Conservation (phyloP, 2,329 filamentous ascomycete genomes). For the Bipolaris cookei region DNA sequence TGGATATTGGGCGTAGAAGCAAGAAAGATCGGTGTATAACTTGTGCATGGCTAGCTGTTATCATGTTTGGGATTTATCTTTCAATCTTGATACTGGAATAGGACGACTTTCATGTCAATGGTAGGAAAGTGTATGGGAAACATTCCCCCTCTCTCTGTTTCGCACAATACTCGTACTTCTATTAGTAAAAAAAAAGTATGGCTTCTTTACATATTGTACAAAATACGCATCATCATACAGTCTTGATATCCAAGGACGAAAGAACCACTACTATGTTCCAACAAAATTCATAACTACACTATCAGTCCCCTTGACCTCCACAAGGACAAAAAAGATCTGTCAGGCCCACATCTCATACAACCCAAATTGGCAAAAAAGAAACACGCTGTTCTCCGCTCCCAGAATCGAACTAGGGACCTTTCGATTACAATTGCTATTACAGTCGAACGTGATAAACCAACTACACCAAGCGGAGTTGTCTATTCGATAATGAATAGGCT, state of each 20-base stretch:
- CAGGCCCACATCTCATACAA: neutral
- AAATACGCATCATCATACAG: too few relatives aligned
- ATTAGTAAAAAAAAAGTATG: too few relatives aligned
- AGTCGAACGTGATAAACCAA: slow-evolving; percentile 49
- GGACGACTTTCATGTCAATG: neutral
- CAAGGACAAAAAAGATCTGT: neutral
- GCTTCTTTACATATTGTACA: too few relatives aligned
- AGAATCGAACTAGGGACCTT: slow-evolving; percentile 44
- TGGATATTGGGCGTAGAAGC: slow-evolving; percentile 5
- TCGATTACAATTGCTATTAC: slow-evolving; percentile 45
- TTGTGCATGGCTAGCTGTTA: neutral
- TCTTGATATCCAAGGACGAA: too few relatives aligned
- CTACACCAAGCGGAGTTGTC: slow-evolving; percentile 39
- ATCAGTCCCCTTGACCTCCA: neutral
- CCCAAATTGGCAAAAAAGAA: neutral
- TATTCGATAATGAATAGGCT: neutral
- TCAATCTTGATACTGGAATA: neutral
- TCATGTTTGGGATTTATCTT: too few relatives aligned
- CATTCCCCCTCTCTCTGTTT: neutral
- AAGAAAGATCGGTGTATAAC: too few relatives aligned
- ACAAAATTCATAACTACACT: too few relatives aligned
- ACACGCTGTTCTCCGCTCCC: slow-evolving; percentile 36
- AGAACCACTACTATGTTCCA: too few relatives aligned
- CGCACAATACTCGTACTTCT: neutral
- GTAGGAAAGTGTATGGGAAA: neutral